Evolutionary conservation across 108 stramenopile species (phyloP), one percentile per base, ranked within the genome.

Genomic region (Skeletonema tropicum): DNA sequence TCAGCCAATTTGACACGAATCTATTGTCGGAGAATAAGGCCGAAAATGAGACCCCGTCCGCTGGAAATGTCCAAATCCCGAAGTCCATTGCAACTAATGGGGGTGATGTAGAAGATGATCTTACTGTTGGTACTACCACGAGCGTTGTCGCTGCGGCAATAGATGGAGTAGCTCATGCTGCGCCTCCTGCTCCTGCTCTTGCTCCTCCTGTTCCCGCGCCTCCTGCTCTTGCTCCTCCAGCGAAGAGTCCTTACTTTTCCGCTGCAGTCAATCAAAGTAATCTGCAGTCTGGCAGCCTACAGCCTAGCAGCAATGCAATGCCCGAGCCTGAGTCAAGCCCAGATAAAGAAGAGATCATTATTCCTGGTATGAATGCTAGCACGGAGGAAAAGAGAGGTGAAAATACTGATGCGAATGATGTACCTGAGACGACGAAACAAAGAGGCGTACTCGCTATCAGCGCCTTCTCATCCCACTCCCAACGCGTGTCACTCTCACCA

Each of bases 51-150:
- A 14, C 2, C 26, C n/a, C 14, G n/a, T 38, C 38, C 57, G 26
- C 19, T 33, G 5, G 23, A 31, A 36, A 58, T 60, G 45, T 61
- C 12, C 42, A 71, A 17, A 26, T 61, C 45, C 70, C 70, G 4
- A 29, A 21, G 30, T 60, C 70, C 10, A 60, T 61, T 60, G 59
- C 59, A 60, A 71, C 39, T 71, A 60, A 21, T 30, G 35, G 38
- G 17, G 70, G 46, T 31, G 70, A 71, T 31, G 26, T 71, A n/a
- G 70, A 71, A 17, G 70, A 71, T 31, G 70, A 71, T 60, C 60
- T 71, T 59, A 71, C 70, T 41, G 59, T 45, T 31, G 70, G 41
- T 9, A 71, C 70, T 11, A 41, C 38, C 26, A 30, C 65, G n/a
- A 67, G 32, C 29, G 46, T 67, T 31, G 67, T 32, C 14, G 60